Evolutionary conservation across 169 alveolate genomes (phyloP), one percentile per base, ranked within the genome.

Genomic region (Plasmodium sp.): DNA sequence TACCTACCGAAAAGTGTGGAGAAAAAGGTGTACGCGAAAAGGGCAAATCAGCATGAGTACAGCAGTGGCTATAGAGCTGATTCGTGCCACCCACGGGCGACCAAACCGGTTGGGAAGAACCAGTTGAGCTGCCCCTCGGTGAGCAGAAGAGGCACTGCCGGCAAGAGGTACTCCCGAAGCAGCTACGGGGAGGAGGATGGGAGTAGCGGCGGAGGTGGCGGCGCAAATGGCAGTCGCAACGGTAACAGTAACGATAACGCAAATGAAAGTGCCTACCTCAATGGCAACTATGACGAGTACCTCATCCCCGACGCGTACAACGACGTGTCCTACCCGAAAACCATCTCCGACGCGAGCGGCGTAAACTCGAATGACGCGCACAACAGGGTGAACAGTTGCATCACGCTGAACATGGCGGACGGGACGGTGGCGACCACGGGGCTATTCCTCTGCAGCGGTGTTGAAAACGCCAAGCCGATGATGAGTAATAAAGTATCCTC

Each of bases 351-450:
- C 48, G 39, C 54, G n/a, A 33, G 22, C 72, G 71, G 54, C 27
- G 5, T 14, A 7, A 86, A 86, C 22, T 33, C 67, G 6, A 54
- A 58, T 77, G 83, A 86, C 18, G 80, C 5, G 33, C 0, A 51
- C 18, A 54, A 54, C 31, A 56, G 56, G 4, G 81, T 51, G 72
- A 86, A 74, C 62, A 85, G 48, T 71, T 75, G 18, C 9, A 77
- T 86, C 14, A 86, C 86, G 34, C 27, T 75, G 51, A 79, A 86
- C 14, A 77, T 86, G 36, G 33, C 80, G 41, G 33, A 86, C 67
- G 93, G 81, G 39, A 86, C 36, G 33, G 88, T 86, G 27, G 18
- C 31, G 48, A 39, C 92, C 10, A 90, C 6, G 36, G 94, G 92
- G 51, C 81, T 90, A 22, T 58, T 80, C 45, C 16, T 43, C 83